Conservation (phyloP, 208 protist genomes). For the Leptomonas seymouri region DNA sequence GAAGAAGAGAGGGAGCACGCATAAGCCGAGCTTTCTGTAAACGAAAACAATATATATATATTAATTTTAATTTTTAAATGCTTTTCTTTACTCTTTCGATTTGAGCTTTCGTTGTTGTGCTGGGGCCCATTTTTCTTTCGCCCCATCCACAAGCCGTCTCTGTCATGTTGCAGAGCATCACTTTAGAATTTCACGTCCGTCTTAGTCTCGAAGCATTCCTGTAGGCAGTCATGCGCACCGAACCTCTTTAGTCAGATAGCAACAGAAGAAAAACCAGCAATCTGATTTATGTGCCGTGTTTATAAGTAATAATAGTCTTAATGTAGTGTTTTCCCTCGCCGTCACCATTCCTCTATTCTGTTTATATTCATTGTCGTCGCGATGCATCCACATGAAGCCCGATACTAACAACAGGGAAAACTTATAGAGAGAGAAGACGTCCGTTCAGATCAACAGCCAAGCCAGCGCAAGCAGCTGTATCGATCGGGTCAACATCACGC, state of each 20-base stretch:
- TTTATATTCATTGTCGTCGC: too few relatives aligned
- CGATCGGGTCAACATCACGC: too few relatives aligned
- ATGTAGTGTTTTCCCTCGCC: background rate
- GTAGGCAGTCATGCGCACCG: background rate
- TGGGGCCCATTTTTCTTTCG: too few relatives aligned
- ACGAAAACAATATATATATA: background rate
- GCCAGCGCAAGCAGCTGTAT: too few relatives aligned
- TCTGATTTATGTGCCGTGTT: too few relatives aligned
- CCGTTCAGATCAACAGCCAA: too few relatives aligned
- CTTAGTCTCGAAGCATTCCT: background rate
- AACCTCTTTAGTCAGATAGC: background rate
- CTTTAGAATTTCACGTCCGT: background rate
- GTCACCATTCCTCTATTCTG: background rate
- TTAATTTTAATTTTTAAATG: background rate
- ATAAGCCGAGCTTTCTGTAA: background rate
- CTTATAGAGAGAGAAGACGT: too few relatives aligned
- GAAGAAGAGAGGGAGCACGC: conserved; percentile 4
- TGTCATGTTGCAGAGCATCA: conserved; percentile 7
- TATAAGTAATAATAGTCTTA: too few relatives aligned
- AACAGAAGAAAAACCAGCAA: background rate
- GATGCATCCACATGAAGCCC: too few relatives aligned
- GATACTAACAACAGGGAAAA: too few relatives aligned
- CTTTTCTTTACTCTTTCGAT: too few relatives aligned
- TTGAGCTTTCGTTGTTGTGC: too few relatives aligned
- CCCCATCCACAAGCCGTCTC: background rate